Percentiles rank a stretch among this genome's conserved stretches.
phyloP scores from a whole-genome alignment of 495 filamentous ascomycete species.

The Bathelium albidoporum region DNA sequence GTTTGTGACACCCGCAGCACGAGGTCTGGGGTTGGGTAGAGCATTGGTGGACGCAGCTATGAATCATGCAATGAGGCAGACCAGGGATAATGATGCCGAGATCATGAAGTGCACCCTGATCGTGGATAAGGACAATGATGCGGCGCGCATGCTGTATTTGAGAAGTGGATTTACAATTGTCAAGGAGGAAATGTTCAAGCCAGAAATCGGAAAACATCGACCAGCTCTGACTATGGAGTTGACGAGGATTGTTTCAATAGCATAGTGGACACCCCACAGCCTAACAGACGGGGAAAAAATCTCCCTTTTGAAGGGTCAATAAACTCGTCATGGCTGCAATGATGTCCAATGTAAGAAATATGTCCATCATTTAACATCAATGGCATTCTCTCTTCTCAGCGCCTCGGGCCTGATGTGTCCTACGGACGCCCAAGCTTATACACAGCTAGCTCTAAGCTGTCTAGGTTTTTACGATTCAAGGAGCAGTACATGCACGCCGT shows the following conservation, averaged over 20 bases:
- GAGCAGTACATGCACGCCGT: too few species aligned
- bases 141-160: constrained; percentile 37
- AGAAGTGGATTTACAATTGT: constrained; percentile 36
- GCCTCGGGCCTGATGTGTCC: too few species aligned
- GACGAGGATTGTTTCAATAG: neutral
- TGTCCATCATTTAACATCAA: too few species aligned
- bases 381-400: too few species aligned
- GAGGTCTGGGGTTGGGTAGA: constrained; percentile 36
- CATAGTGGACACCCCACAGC: neutral
- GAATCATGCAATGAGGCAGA: constrained; percentile 22
- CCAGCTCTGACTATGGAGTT: neutral
- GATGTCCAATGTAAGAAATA: too few species aligned
- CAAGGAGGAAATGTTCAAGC: constrained; percentile 15
- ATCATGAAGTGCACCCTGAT: constrained; percentile 23
- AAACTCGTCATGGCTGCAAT: too few species aligned
- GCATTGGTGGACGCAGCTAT: constrained; percentile 32
- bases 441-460: too few species aligned
- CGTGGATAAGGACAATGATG: constrained; percentile 31
- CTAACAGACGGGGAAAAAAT: too few species aligned
- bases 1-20: constrained; percentile 37
- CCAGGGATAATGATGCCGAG: constrained; percentile 15
- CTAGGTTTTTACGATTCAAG: too few species aligned
- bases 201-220: neutral
- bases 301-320: too few species aligned
- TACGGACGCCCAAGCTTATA: too few species aligned